phyloP scores from a whole-genome alignment of 257 asterid genomes.

The Scutellaria barbata region DNA sequence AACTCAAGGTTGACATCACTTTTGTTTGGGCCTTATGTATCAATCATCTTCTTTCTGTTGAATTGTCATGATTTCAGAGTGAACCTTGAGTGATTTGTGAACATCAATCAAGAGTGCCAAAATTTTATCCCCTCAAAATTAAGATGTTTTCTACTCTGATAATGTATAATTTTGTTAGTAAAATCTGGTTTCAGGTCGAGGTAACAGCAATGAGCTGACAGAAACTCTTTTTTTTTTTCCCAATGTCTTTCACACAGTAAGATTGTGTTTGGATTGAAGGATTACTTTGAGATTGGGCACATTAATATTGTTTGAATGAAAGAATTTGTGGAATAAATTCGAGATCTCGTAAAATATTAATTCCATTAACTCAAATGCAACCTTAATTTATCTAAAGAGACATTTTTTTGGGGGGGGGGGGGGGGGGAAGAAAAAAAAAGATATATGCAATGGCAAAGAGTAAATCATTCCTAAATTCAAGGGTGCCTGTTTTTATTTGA shows the following conservation, averaged over 20 bases:
- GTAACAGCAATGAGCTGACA: neutral
- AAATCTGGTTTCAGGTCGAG: neutral
- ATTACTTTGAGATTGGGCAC: too few species aligned
- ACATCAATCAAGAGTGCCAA: conserved; percentile 7
- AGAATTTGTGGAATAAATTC: too few species aligned
- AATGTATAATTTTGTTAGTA: neutral
- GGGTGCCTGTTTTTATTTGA: conserved; percentile 34
- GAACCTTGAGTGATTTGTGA: neutral
- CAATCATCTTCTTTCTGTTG: neutral
- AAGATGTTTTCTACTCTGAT: neutral
- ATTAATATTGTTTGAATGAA: too few species aligned
- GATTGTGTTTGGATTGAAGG: too few species aligned
- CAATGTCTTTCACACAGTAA: neutral
- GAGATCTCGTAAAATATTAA: too few species aligned
- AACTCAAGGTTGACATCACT: neutral
- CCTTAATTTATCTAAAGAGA: too few species aligned
- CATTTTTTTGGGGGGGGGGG: neutral
- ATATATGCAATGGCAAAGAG: conserved; percentile 39
- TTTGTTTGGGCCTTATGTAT: neutral
- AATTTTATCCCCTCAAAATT: neutral
- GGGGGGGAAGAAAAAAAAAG: too few species aligned
- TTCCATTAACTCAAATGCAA: too few species aligned
- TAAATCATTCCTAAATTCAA: conserved; percentile 44
- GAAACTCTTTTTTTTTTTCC: neutral
- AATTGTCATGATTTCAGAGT: neutral